phyloP scores from a whole-genome alignment of 1,284 basidiomycete species.

The Ustilago curta region DNA sequence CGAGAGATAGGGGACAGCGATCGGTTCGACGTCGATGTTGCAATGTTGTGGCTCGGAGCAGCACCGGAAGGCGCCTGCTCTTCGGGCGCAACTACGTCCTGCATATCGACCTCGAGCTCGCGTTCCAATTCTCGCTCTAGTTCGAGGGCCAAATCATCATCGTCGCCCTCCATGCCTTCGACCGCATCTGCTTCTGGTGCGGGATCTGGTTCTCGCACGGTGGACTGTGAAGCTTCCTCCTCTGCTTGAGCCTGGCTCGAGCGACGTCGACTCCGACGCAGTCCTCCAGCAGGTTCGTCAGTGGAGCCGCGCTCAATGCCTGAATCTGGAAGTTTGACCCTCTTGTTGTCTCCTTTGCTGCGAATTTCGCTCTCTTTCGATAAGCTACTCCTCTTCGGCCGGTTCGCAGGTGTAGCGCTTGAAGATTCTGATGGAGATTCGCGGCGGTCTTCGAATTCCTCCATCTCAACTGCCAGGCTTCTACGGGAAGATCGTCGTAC shows the following conservation, averaged over 20 bases:
- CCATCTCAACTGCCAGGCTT: conserved; percentile 35
- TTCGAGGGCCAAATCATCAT: conserved; percentile 42
- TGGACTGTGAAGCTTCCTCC: conserved; percentile 4
- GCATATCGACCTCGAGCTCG: conserved; percentile 36
- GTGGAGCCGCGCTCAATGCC: not conserved
- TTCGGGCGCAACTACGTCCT: conserved; percentile 11
- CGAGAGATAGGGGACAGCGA: conserved; percentile 33
- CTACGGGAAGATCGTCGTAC: conserved; percentile 30
- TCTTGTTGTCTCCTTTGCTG: conserved; percentile 2
- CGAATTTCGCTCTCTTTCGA: not conserved
- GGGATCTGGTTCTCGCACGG: not conserved
- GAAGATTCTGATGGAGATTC: not conserved
- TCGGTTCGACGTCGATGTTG: conserved; percentile 2
- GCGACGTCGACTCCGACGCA: conserved; percentile 33
- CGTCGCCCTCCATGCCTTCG: conserved; percentile 13
- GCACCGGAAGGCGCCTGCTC: not conserved
- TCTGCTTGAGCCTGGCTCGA: conserved; percentile 30
- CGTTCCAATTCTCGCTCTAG: conserved; percentile 46
- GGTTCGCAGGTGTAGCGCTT: not conserved
- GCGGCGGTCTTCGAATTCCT: conserved; percentile 31
- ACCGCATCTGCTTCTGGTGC: not conserved
- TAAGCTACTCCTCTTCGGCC: not conserved
- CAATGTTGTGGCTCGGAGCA: too few relatives aligned
- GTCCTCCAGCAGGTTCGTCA: conserved; percentile 9
- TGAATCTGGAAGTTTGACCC: conserved; percentile 2